Base-by-base conservation (phyloP, 1,284 basidiomycete genomes). In the Boletus mariae region DNA sequence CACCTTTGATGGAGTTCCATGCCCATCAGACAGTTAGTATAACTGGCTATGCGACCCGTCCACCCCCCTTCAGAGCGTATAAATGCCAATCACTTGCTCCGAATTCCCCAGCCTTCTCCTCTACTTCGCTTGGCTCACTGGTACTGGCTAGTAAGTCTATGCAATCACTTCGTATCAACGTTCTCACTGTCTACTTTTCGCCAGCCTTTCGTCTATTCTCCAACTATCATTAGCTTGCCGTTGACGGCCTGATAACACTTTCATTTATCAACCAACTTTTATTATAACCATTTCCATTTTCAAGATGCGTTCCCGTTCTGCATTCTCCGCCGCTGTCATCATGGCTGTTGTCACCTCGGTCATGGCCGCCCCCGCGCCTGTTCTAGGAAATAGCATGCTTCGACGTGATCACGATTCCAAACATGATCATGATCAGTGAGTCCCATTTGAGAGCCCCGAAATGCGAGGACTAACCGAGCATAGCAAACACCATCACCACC, bases 191-290 rank as follows among this genome's bases (percentile, higher is more conserved):
- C 34, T 35, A 29, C 26, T 10, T n/a, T 9, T 17, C 0, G 12
- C 5, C 42, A 28, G 28, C 26, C 42, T 29, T 49, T n/a, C 28
- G 12, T 41, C 47, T 51, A 47, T 47, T 61, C 41, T 47, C 45
- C 52, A 38, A 55, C 45, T 47, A 44, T 40, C 52, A 38, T 41
- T 46, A 43, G 32, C 48, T 42, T 47, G 34, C 35, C 41, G 42
- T 57, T 59, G 49, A 54, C 54, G 47, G 57, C 49, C 45, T 46
- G 41, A 32, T 34, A 13, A 47, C 40, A n/a, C 54, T 48, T 35
- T 52, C 48, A 2, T 48, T 54, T 11, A 53, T 45, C 23, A 5
- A 26, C 25, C 12, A 1, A 20, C 25, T 25, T 2, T 25, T 10
- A 6, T 42, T 17, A 40, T 43, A 11, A 31, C 5, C 3, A 12